Evolutionary conservation across 257 asterid genomes (phyloP), one percentile per base, ranked within the genome.

Genomic region (Voacanga thouarsii): DNA sequence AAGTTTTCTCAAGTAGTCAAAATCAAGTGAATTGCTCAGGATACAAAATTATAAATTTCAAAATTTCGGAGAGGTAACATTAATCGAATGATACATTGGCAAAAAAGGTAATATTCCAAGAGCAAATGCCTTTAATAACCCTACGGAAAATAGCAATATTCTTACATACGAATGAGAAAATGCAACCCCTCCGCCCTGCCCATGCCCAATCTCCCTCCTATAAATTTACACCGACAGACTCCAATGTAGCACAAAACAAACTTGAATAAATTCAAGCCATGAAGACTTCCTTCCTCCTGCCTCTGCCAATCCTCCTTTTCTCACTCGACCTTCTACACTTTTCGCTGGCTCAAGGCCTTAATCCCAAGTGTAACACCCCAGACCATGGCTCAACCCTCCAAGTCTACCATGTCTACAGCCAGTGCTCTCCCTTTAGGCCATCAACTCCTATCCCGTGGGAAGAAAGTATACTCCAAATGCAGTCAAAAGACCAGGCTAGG

Each of bases 381-480:
- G 88, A 87, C 74, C 60, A 39, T 14, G 94, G 76, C 72, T 89
- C 94, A 69, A 87, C 88, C 83, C 93, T 93, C 65, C 81, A 85
- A 80, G 79, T 93, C 65, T 51, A 89, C 86, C 95, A 90, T 78
- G 87, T 89, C 5, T 84, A 83, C 87, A 88, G 93, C 88, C 91
- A 87, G 12, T 87, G 90, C 81, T 92, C 97, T n/a, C 93, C 97
- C 7, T 84, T 90, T 68, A 75, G 83, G 66, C 81, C 89, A 6
- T 30, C 80, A 63, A 79, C 86, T 1, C 78, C 78, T 0, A 80
- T 83, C 67, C 86, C 98, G 65, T 94, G 96, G 96, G 80, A 55
- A 4, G 97, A 92, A 67, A 74, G 75, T 47, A 81, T 93, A 28
- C 94, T 89, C 66, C 90, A 88, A 82, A 92, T 90, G 95, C 94